These are phyloP conservation scores for Pterocarpus santalinus DNA, from an alignment of 306 rosid genomes.

Conservation along the genomic window DNA sequence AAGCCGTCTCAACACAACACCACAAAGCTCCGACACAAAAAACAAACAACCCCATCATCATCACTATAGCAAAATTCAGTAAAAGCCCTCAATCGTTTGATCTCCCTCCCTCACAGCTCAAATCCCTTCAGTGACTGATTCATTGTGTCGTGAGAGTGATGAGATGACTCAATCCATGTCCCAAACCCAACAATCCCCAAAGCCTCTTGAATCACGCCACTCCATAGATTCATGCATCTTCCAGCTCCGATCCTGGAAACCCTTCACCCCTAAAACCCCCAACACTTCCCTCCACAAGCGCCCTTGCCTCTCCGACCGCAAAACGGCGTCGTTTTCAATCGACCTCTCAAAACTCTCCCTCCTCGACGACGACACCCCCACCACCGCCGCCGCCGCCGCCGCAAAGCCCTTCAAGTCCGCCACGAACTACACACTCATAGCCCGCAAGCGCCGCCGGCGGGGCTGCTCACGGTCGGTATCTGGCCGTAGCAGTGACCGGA, in stretches of 20 bases:
- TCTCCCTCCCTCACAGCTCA: background rate
- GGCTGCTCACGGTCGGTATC: conserved; percentile 95
- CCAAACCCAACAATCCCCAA: conserved; percentile 1
- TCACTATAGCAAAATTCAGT: too few relatives aligned
- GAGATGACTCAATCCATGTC: background rate
- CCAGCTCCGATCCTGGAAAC: background rate
- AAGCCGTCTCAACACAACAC: background rate
- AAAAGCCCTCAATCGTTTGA: background rate
- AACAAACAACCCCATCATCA: background rate
- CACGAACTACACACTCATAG: conserved; percentile 64
- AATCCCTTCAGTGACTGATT: background rate
- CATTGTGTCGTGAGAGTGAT: background rate
- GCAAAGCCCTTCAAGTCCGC: conserved; percentile 27
- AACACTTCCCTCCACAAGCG: conserved; percentile 49
- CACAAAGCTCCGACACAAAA: background rate
- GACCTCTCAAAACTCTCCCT: conserved; percentile 79
- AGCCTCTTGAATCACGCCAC: background rate
- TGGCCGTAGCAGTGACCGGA: conserved; percentile 96
- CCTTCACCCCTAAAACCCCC: background rate
- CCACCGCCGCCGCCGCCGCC: conserved; percentile 27
- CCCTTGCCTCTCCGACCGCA: conserved; percentile 91
- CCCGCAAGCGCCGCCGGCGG: conserved; percentile 82
- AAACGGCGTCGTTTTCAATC: conserved; percentile 69
- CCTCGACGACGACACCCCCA: conserved; percentile 67
- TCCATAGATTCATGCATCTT: conserved; percentile 1